Evolutionary conservation across 805 yeast species (phyloP).

Genomic region (Wickerhamiella alocasiicola): DNA sequence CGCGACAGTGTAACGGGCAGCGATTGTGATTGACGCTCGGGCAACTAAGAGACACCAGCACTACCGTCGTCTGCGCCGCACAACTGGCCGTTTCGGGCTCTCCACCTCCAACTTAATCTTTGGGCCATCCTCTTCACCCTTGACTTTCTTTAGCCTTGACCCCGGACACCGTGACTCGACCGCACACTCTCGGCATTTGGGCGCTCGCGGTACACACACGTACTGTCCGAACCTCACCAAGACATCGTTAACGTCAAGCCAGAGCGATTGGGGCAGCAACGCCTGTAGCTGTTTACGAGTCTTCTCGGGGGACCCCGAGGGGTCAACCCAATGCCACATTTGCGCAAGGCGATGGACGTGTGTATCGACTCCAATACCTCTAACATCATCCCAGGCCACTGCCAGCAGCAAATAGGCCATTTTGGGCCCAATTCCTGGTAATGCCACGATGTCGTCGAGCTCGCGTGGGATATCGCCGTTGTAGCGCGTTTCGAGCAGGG

Average conservation of each 20-base stretch:
- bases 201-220: slow-evolving; percentile 59
- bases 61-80: too few species aligned
- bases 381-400: slow-evolving; percentile 60
- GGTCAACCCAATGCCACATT: slow-evolving; percentile 67
- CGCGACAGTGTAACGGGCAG: too few species aligned
- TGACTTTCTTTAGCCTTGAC: too few species aligned
- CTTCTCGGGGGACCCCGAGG: slow-evolving; percentile 48
- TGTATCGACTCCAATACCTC: slow-evolving; percentile 91
- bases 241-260: slow-evolving; percentile 78
- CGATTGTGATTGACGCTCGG: too few species aligned
- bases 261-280: slow-evolving; percentile 61
- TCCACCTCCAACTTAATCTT: too few species aligned
- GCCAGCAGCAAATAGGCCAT: slow-evolving; percentile 80
- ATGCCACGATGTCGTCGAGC: slow-evolving; percentile 46
- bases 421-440: slow-evolving; percentile 94
- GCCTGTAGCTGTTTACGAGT: slow-evolving; percentile 55
- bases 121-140: too few species aligned
- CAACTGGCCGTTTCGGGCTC: too few species aligned
- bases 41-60: too few species aligned
- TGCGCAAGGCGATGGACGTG: slow-evolving; percentile 73
- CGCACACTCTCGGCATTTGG: slow-evolving; percentile 57
- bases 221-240: slow-evolving; percentile 92
- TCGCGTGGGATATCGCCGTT: slow-evolving; percentile 63
- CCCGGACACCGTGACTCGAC: too few species aligned
- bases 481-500: slow-evolving; percentile 37